A percentile compares a stretch with the other conserved stretches of the same genome.
These are phyloP conservation scores for Calendula officinalis DNA, from an alignment of 129 eudicot species.

Conservation along the genomic window DNA sequence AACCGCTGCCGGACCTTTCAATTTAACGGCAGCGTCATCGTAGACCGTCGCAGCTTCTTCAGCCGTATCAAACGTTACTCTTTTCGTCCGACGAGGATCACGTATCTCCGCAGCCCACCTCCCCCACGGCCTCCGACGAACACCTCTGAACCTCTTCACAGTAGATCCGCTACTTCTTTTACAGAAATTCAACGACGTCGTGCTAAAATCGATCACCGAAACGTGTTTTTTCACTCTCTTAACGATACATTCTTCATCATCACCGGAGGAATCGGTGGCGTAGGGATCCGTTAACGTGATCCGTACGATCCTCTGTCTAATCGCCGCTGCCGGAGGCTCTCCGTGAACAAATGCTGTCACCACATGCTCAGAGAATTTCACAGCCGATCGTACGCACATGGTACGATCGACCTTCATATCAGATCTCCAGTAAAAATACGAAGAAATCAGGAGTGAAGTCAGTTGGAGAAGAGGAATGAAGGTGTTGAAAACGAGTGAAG, in stretches of 20 bases:
- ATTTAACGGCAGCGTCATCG: constrained; percentile 57
- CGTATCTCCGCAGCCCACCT: constrained; percentile 82
- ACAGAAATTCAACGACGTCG: not conserved
- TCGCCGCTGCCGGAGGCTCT: constrained; percentile 7
- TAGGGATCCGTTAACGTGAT: constrained; percentile 55
- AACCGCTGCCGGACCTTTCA: constrained; percentile 58
- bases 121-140: constrained; percentile 71
- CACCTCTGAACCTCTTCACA: constrained; percentile 53
- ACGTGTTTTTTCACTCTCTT: constrained; percentile 49
- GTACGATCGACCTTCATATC: constrained; percentile 38
- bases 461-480: constrained; percentile 17
- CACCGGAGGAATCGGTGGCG: constrained; percentile 64
- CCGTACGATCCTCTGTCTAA: constrained; percentile 35
- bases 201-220: constrained; percentile 37
- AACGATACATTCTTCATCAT: constrained; percentile 25
- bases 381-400: constrained; percentile 28
- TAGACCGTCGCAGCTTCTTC: constrained; percentile 72
- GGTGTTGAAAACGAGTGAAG: not conserved
- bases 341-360: constrained; percentile 25
- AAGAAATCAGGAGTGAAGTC: not conserved
- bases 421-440: constrained; percentile 4
- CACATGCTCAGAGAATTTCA: constrained; percentile 47
- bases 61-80: constrained; percentile 61
- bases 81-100: constrained; percentile 49
- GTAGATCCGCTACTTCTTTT: constrained; percentile 4